These are phyloP conservation scores for Phalaenopsis hybrid DNA, from an alignment of 116 monocot species.

Conservation along the genomic window DNA sequence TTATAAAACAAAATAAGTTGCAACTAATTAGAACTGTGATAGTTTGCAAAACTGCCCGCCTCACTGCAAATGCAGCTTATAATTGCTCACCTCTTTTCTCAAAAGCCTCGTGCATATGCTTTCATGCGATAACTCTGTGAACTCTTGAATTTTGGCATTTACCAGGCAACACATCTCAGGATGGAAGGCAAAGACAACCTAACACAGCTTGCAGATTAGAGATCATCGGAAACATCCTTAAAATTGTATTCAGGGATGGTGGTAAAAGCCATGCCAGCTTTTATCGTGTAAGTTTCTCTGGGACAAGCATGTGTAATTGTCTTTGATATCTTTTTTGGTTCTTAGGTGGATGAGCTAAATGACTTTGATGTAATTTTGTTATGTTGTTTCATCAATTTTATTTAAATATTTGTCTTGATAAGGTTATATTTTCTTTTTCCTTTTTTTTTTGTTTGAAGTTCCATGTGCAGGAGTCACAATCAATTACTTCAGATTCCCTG, in stretches of 20 bases:
- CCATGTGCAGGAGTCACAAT: slow-evolving; percentile 77
- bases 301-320: neutral
- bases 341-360: neutral
- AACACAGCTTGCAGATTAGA: slow-evolving; percentile 68
- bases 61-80: neutral
- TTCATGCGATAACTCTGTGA: neutral
- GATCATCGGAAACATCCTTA: slow-evolving; percentile 64
- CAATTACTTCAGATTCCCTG: slow-evolving; percentile 37
- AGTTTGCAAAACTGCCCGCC: too few species aligned
- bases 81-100: neutral
- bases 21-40: too few species aligned
- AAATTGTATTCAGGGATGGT: slow-evolving; percentile 82
- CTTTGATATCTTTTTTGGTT: neutral
- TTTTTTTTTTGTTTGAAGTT: slow-evolving; percentile 41
- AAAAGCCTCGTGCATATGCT: neutral
- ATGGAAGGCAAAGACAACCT: slow-evolving; percentile 21
- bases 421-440: neutral
- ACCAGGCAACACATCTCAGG: slow-evolving; percentile 35
- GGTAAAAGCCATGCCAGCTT: slow-evolving; percentile 63
- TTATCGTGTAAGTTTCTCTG: slow-evolving; percentile 59
- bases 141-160: neutral
- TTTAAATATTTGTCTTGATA: slow-evolving; percentile 1
- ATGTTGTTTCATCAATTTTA: neutral
- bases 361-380: neutral
- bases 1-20: too few species aligned